These are phyloP conservation scores for Closterium sp. DNA, from an alignment of 139 green algal genomes.

Conservation along the genomic window DNA sequence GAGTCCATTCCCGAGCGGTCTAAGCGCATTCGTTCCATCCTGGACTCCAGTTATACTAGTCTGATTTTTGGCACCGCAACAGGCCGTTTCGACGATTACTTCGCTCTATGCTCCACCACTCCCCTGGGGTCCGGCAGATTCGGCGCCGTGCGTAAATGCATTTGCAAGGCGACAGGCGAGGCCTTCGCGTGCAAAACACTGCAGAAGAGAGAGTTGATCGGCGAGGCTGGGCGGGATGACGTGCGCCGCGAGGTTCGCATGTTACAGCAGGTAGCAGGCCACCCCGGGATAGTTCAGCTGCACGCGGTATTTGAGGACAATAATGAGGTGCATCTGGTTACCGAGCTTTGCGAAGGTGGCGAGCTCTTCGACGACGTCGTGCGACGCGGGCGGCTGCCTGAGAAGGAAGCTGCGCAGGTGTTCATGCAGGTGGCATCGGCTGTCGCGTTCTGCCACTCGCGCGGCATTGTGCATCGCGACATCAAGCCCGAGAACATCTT, in stretches of 20 bases:
- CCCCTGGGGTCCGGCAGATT: conserved; percentile 30
- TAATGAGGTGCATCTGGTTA: conserved; percentile 17
- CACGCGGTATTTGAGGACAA: background rate
- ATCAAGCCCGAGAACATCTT: conserved; percentile 38
- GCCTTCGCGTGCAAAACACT: conserved; percentile 65
- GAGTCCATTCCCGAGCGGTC: background rate
- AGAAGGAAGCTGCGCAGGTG: conserved; percentile 74
- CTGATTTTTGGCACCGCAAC: background rate
- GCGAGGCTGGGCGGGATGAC: conserved; percentile 6
- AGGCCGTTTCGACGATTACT: background rate
- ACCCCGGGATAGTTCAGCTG: background rate
- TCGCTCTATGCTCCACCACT: background rate
- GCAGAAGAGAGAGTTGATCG: conserved; percentile 1
- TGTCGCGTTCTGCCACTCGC: conserved; percentile 80
- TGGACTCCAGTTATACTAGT: background rate
- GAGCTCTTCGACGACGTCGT: conserved; percentile 65
- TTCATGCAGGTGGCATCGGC: conserved; percentile 81
- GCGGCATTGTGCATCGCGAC: conserved; percentile 29
- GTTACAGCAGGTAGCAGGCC: conserved; percentile 31
- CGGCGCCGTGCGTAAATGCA: background rate
- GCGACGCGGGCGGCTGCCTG: conserved; percentile 67
- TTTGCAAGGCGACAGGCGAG: conserved; percentile 39
- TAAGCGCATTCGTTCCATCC: background rate
- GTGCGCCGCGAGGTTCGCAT: conserved; percentile 44
- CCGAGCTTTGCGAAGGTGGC: conserved; percentile 29